Conservation (phyloP, 352 stramenopile genomes). For the Phytophthora syringae region DNA sequence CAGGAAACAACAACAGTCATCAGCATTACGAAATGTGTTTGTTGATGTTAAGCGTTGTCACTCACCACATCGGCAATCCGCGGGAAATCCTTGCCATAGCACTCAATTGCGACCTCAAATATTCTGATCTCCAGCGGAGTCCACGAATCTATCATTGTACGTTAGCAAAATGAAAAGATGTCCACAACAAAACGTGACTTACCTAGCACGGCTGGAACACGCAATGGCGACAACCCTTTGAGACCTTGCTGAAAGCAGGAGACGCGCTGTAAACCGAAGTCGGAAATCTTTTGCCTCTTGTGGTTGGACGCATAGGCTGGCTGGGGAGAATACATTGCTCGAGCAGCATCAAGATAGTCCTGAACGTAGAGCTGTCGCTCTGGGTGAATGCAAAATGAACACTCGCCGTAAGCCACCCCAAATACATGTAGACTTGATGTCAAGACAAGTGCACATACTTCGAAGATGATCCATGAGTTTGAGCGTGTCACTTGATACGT, state of each 20-base stretch:
- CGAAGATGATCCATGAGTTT: conserved; percentile 69
- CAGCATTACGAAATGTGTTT: not conserved
- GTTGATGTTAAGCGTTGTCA: not conserved
- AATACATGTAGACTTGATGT: not conserved
- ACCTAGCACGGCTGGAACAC: conserved; percentile 54
- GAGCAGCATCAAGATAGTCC: conserved; percentile 69
- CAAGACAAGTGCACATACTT: conserved; percentile 43
- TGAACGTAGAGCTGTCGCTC: conserved; percentile 71
- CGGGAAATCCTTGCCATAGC: conserved; percentile 87
- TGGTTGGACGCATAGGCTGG: conserved; percentile 45
- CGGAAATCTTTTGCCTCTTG: conserved; percentile 58
- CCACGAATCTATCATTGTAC: conserved; percentile 63
- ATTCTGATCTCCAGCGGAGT: conserved; percentile 80
- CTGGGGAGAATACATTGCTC: conserved; percentile 55
- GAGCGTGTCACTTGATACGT: conserved; percentile 61
- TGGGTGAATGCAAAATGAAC: conserved; percentile 23
- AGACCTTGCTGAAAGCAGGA: conserved; percentile 57
- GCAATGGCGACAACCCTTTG: conserved; percentile 53
- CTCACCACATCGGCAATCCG: conserved; percentile 71
- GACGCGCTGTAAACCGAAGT: conserved; percentile 62
- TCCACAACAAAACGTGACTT: conserved; percentile 6
- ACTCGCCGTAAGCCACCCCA: not conserved
- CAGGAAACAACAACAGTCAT: conserved; percentile 7
- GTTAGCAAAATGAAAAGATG: not conserved
- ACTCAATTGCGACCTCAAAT: conserved; percentile 88